phyloP scores from a whole-genome alignment of 1,284 basidiomycete genomes.

The Meripilus lineatus region DNA sequence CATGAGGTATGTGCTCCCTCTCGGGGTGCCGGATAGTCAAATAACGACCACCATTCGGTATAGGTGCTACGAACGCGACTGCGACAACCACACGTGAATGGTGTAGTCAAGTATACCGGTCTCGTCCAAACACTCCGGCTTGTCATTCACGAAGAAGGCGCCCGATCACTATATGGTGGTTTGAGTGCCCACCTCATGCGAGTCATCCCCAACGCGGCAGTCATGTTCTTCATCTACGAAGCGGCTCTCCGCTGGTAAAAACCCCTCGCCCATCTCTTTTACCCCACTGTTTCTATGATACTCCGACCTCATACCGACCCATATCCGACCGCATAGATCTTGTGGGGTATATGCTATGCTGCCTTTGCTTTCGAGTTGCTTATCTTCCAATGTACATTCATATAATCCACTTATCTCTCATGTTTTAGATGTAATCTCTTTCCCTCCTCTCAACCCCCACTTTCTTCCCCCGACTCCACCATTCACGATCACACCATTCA shows the following conservation, averaged over 20 bases:
- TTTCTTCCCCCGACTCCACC: not conserved
- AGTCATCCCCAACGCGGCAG: constrained; percentile 94
- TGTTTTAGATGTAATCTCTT: too few relatives aligned
- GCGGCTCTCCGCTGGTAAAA: constrained; percentile 58
- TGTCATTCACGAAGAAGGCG: constrained; percentile 89
- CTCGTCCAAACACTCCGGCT: constrained; percentile 82
- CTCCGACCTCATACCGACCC: too few relatives aligned
- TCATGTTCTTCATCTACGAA: constrained; percentile 92
- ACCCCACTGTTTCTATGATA: too few relatives aligned
- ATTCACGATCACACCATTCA: not conserved
- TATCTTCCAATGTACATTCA: too few relatives aligned
- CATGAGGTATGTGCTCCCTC: constrained; percentile 70
- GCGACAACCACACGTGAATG: constrained; percentile 76
- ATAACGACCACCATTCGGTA: not conserved
- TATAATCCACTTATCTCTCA: too few relatives aligned
- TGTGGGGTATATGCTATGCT: not conserved
- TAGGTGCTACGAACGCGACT: constrained; percentile 90
- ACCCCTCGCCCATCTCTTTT: not conserved
- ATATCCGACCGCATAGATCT: too few relatives aligned
- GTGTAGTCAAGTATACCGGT: constrained; percentile 82
- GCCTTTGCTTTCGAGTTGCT: too few relatives aligned
- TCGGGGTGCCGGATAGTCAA: constrained; percentile 1
- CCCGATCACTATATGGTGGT: constrained; percentile 84
- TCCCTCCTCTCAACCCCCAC: not conserved
- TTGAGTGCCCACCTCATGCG: constrained; percentile 94